Evolutionary conservation across 1,139 yeast genomes (phyloP), one percentile per base, ranked within the genome.

Genomic region (Diutina mesorugosa): DNA sequence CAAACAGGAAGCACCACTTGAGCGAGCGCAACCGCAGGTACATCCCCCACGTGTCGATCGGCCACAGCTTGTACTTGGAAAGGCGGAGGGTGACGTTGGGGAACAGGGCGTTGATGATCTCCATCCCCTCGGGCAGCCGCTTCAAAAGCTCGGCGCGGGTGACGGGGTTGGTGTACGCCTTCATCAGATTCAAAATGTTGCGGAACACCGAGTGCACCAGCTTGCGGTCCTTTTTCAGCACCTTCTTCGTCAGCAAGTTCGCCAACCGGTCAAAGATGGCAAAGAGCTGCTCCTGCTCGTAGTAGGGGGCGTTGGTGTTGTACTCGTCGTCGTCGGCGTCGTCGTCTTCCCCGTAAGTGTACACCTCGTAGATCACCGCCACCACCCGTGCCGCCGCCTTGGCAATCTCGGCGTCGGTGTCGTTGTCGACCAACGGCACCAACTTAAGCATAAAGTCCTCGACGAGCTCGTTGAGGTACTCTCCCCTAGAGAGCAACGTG

Each of bases 1-100:
- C 89, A 48, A 81, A 78, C 51, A 87, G 84, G 64, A 82, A 85
- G n/a, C 84, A 76, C 87, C 90, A 87, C 63, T 81, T 81, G 64
- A 86, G 73, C 60, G 80, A 83, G 58, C 83, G 77, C 57, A 85
- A 71, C 58, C 90, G 73, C 56, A 83, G 67, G 62, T 84, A 80
- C 58, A 84, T 77, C 61, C 72, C 79, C 95, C 95, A 87, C 35
- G 85, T 76, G 60, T 78, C 80, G 47, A 86, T 79, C n/a, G 83
- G 76, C 56, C 86, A 69, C 4, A 84, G 72, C 65, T 77, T 81
- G 45, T 81, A 72, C 62, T 81, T 79, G 28, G 82, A 77, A 56
- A 85, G 67, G 60, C 78, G 81, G 59, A 84, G 18, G 28, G 41
- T 30, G 21, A 18, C 16, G n/a, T 32, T 30, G 26, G 53, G 45